These are phyloP conservation scores for Suillus brevipes DNA, from an alignment of 768 basidiomycete species.

Conservation along the genomic window DNA sequence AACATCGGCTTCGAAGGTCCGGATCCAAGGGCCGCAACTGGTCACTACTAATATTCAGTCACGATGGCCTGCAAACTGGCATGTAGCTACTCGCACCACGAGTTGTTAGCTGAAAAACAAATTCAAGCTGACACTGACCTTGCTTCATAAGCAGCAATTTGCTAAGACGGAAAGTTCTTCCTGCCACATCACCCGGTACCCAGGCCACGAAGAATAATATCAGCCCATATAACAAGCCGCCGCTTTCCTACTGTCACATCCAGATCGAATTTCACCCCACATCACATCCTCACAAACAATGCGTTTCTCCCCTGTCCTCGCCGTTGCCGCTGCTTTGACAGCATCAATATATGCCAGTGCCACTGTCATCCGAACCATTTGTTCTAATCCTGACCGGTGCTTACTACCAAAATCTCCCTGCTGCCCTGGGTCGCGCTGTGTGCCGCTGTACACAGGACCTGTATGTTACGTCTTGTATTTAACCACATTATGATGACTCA, in stretches of 20 bases:
- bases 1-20: not conserved
- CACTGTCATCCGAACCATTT: too few relatives aligned
- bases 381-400: too few relatives aligned
- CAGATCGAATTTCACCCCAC: not conserved
- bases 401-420: fast-evolving
- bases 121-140: too few relatives aligned
- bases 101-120: too few relatives aligned
- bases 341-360: not conserved
- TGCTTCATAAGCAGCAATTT: too few relatives aligned
- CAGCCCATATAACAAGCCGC: not conserved
- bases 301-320: not conserved
- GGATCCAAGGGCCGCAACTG: not conserved
- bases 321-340: not conserved
- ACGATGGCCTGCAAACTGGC: too few relatives aligned
- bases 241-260: not conserved
- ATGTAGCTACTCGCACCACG: too few relatives aligned
- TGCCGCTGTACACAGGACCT: not conserved
- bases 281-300: not conserved
- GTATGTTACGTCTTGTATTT: not conserved
- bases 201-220: not conserved
- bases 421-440: not conserved
- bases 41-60: too few relatives aligned
- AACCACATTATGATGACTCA: not conserved
- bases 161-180: not conserved
- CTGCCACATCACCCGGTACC: not conserved